A percentile compares a stretch with the other conserved stretches of the same genome.
These are phyloP conservation scores for Lactarius trivialis DNA, from an alignment of 768 basidiomycete species.

Conservation along the genomic window DNA sequence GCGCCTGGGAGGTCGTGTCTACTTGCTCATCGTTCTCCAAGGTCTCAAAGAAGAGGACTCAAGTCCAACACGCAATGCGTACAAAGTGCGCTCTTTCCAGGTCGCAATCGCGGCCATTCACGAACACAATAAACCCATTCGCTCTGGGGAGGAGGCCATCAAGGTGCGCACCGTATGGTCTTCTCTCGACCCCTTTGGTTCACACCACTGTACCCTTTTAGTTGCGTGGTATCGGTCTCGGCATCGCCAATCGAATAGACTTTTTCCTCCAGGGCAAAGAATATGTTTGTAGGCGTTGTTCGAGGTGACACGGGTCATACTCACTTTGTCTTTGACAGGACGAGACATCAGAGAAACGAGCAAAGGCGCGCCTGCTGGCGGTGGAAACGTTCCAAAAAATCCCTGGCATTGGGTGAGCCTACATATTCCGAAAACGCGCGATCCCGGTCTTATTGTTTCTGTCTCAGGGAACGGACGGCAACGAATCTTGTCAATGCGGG, in stretches of 20 bases:
- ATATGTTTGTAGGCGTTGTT: constrained; percentile 20
- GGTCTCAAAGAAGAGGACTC: constrained; percentile 20
- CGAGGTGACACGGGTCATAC: not conserved
- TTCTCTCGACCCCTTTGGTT: not conserved
- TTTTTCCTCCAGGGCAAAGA: constrained; percentile 19
- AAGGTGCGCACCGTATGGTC: constrained; percentile 7
- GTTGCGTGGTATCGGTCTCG: constrained; percentile 21
- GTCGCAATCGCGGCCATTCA: constrained; percentile 16
- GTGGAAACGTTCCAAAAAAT: constrained; percentile 34
- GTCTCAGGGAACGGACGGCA: constrained; percentile 29
- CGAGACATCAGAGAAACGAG: constrained; percentile 23
- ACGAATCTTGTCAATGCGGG: constrained; percentile 45
- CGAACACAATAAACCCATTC: constrained; percentile 10
- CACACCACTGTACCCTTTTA: not conserved
- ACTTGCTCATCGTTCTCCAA: not conserved
- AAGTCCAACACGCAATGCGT: constrained; percentile 18
- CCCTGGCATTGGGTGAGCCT: constrained; percentile 43
- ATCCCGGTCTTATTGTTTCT: not conserved
- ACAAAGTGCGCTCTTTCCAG: constrained; percentile 24
- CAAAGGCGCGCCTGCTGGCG: constrained; percentile 27
- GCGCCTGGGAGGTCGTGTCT: not conserved
- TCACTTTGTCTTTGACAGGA: constrained; percentile 3
- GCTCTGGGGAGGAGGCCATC: constrained; percentile 18
- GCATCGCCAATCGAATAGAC: constrained; percentile 24
- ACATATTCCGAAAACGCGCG: not conserved